Evolutionary conservation across 176 grass and related monocot species (phyloP).

Genomic region (Raddia guianensis): DNA sequence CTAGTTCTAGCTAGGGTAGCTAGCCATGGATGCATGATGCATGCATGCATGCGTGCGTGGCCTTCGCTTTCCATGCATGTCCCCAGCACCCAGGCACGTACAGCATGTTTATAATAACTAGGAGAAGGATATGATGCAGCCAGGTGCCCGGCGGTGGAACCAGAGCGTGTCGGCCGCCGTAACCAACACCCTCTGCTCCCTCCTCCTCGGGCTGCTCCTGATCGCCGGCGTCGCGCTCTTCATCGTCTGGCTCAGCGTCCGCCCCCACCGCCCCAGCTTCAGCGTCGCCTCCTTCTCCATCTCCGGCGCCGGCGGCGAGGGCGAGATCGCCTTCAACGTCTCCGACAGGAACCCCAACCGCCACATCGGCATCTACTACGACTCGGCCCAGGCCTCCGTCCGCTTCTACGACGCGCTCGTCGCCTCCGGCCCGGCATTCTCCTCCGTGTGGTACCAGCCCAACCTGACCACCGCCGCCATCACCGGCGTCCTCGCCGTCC

Average conservation of each 20-base stretch:
- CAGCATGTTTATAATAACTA: no score
- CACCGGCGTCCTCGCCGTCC: conserved; percentile 28
- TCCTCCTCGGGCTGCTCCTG: conserved; percentile 49
- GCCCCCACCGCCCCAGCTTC: conserved; percentile 56
- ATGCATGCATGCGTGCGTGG: no score
- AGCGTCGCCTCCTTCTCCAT: conserved; percentile 37
- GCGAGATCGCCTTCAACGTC: conserved; percentile 43
- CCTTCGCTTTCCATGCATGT: no score
- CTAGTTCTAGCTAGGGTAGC: no score
- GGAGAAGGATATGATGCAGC: no score
- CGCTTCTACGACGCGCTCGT: conserved; percentile 46
- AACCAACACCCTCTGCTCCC: conserved; percentile 54
- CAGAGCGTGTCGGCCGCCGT: conserved; percentile 18
- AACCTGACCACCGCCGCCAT: conserved; percentile 57
- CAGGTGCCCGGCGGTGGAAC: not conserved
- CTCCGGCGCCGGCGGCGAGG: not conserved
- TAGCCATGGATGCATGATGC: no score
- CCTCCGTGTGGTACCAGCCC: conserved; percentile 58
- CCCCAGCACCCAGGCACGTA: no score
- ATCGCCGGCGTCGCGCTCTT: conserved; percentile 43
- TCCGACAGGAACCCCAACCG: conserved; percentile 57
- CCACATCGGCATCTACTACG: conserved; percentile 68
- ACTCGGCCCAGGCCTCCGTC: conserved; percentile 38
- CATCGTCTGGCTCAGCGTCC: conserved; percentile 60
- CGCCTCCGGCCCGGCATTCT: conserved; percentile 38